Evolutionary conservation across 2,329 filamentous ascomycete genomes (phyloP), one percentile per base, ranked within the genome.

Genomic region (Chalara sp.): DNA sequence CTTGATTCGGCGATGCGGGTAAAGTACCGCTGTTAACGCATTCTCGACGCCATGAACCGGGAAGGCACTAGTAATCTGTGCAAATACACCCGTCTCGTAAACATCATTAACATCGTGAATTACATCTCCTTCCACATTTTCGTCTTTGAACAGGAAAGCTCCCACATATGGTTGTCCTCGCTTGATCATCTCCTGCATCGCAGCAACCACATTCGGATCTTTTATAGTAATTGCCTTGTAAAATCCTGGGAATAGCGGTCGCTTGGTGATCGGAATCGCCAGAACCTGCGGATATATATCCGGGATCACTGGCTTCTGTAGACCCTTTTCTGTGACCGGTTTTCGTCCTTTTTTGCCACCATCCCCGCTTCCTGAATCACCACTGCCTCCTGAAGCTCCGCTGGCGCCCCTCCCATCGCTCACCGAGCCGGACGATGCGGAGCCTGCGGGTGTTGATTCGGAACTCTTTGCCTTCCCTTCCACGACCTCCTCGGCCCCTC

Each of bases 141-240:
- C 92, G 65, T 99, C 91, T 70, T 97, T 97, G 74, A 97, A 90
- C 63, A 99, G 70, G 71, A 99, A 99, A 3, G 91, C 92, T 56
- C 93, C 93, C 40, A 99, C 89, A 63, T 99, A 99, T 29, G 92
- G 95, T 68, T 99, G 95, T 1, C 93, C 93, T 48, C 92, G 80
- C 76, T 95, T 96, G 67, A 97, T 89, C 78, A 96, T 93, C 66
- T 99, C 95, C 52, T 91, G 87, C 58, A 99, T 95, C 28, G 93
- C 93, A 39, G 84, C 83, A 11, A 91, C 87, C 35, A 99, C 93
- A 61, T 93, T 87, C 13, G 87, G 88, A 64, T 99, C 90, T 65
- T 89, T 86, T 60, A 99, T 95, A 4, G 92, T 99, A 60, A 99
- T 93, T 7, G 93, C 92, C 71, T 99, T 99, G 75, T 99, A 99